Evolutionary conservation across 305 asterid genomes (phyloP), one percentile per base, ranked within the genome.

Genomic region (Rubia occidens): DNA sequence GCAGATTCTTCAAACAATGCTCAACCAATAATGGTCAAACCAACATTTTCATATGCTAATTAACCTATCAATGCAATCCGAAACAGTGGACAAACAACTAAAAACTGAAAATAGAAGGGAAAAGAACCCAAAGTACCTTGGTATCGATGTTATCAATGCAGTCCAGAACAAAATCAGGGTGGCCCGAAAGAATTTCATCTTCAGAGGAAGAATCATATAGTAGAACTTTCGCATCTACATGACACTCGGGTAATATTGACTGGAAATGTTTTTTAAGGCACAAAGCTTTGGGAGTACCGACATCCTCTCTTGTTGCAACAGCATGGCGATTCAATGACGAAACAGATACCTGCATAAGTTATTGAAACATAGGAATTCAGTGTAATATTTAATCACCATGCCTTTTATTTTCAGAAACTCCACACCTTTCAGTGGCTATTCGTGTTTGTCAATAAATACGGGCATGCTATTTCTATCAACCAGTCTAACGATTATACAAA

Each of bases 101-200:
- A 17, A 39, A 63, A 64, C 3, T 8, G 17, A 29, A 67, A 45
- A 75, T 49, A 64, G 35, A 39, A 68, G 67, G 37, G 21, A 51
- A 68, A 53, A 42, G 55, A 67, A 66, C 55, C 53, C 55, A 7
- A 39, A 63, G 47, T 78, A 94, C 99, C 95, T 94, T 94, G 42
- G 99, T 94, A 74, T 94, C 99, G 53, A 94, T 89, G 82, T 90
- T 94, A 83, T 90, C 97, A 73, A 93, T 90, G 87, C 97, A 94
- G 71, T 94, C 97, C 70, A 94, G 84, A 77, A 94, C 96, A 77
- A 86, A 90, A 74, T 86, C 95, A 67, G 97, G 99, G 59, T 85
- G 58, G 71, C 99, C 96, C 63, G 95, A 82, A 56, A 94, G 90
- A 82, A 94, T 89, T 81, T 90, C 96, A 67, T 90, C 96, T 79